Conservation (phyloP, 1,284 basidiomycete species). For the Trichosporon sp. region DNA sequence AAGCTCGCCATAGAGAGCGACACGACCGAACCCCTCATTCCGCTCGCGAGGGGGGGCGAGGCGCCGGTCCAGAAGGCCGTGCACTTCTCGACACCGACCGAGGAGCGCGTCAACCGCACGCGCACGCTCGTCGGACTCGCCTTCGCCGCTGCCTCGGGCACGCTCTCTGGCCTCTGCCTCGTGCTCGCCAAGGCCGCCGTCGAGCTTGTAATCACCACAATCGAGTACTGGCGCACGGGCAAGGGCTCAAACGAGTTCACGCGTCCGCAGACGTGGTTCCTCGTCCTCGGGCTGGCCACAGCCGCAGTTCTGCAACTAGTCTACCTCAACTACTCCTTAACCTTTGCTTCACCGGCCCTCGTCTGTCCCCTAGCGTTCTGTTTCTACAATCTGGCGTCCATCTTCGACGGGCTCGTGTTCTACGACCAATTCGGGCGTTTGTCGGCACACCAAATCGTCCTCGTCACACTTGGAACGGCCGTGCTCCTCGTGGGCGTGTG, state of each 20-base stretch:
- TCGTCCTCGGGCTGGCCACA: constrained; percentile 47
- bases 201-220: constrained; percentile 79
- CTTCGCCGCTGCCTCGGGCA: constrained; percentile 86
- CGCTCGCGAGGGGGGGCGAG: background rate
- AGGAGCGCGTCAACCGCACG: constrained; percentile 55
- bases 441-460: constrained; percentile 66
- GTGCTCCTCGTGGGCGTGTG: constrained; percentile 86
- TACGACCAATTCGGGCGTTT: constrained; percentile 85
- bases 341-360: constrained; percentile 81
- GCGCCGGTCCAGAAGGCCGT: background rate
- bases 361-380: constrained; percentile 95
- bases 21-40: background rate
- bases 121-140: constrained; percentile 76
- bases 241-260: constrained; percentile 83
- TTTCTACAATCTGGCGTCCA: constrained; percentile 91
- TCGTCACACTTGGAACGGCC: constrained; percentile 77
- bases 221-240: constrained; percentile 58
- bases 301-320: constrained; percentile 64
- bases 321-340: constrained; percentile 88
- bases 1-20: constrained; percentile 1
- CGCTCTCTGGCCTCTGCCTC: constrained; percentile 90
- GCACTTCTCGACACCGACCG: background rate
- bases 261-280: constrained; percentile 48
- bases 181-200: constrained; percentile 93
- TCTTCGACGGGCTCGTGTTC: constrained; percentile 80